Base-by-base conservation (phyloP, 148 eudicot species). In the Cornus suecica region DNA sequence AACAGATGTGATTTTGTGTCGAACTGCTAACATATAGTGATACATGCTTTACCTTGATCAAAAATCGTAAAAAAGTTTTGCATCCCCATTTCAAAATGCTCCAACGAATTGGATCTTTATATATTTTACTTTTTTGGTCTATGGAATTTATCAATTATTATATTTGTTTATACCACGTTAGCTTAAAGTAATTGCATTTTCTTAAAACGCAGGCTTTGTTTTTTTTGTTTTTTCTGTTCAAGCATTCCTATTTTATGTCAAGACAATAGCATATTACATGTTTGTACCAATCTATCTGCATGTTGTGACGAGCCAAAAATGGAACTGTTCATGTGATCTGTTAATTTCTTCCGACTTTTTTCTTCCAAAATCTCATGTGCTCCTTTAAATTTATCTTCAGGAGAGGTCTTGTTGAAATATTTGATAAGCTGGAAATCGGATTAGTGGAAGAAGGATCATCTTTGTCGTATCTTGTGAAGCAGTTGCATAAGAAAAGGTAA, bases 401-500 rank as follows among this genome's bases (percentile, higher is more conserved):
- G 87, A 86, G 81, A 83, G 91, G 94, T 75, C 92, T 94, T 64
- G 89, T 91, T 74, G 85, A 83, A 77, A 78, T 87, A 63, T 91
- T 94, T 84, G 90, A 94, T 71, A 88, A 80, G 85, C 74, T 94
- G 81, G 93, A 91, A 48, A 77, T 79, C n/a, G 93, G 93, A 41
- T 79, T 73, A 80, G 75, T 94, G 62, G 70, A 74, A 65, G 87
- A 88, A 64, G 83, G 83, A 32, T 52, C 87, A 52, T 76, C 88
- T 48, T 65, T 90, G 79, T 82, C 94, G 29, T 73, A 71, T 65
- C 86, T 78, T 66, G 87, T 92, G 71, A 78, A 70, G 83, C 76
- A 77, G 79, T 75, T 90, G 90, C 97, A 94, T 65, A 81, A 78
- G 83, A 79, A 87, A 76, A 94, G 98, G 98, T 93, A 82, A 14